Evolutionary conservation across 225 moss, liverwort and hornwort species (phyloP).

Genomic region (Ulota crispa): DNA sequence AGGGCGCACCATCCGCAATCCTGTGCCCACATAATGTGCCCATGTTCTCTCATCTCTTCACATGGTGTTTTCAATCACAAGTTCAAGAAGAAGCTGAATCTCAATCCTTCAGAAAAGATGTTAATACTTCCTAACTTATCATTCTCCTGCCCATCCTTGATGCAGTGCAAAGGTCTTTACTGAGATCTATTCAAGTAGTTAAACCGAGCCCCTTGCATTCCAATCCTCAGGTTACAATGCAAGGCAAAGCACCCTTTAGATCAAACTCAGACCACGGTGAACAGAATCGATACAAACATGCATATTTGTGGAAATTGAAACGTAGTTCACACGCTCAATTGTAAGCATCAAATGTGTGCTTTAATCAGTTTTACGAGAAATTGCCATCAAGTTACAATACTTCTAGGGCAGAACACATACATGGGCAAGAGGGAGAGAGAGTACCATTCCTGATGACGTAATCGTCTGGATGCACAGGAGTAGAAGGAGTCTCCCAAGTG

Average conservation of each 20-base stretch:
- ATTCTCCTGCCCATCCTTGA: constrained; percentile 1
- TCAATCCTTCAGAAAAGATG: constrained; percentile 15
- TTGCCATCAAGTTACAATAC: background rate
- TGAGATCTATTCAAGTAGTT: background rate
- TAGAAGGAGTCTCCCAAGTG: constrained; percentile 58
- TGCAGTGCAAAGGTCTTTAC: constrained; percentile 1
- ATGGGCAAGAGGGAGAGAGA: background rate
- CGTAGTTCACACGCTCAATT: background rate
- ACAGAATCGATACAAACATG: constrained; percentile 4
- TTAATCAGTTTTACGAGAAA: background rate
- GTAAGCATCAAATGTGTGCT: background rate
- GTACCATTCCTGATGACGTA: constrained; percentile 50
- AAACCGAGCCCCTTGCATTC: background rate
- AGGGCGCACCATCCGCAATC: constrained; percentile 83
- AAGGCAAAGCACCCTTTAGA: constrained; percentile 3
- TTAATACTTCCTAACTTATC: background rate
- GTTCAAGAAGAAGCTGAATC: background rate
- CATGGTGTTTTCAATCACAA: constrained; percentile 25
- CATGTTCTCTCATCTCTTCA: constrained; percentile 34
- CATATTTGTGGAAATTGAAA: background rate
- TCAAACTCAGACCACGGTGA: background rate
- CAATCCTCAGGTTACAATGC: background rate
- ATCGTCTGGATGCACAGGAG: constrained; percentile 41
- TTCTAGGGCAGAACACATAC: background rate
- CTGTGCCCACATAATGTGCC: constrained; percentile 51